These are phyloP conservation scores for Fusarium avenaceum DNA, from an alignment of 2,329 filamentous ascomycete species.

Conservation along the genomic window DNA sequence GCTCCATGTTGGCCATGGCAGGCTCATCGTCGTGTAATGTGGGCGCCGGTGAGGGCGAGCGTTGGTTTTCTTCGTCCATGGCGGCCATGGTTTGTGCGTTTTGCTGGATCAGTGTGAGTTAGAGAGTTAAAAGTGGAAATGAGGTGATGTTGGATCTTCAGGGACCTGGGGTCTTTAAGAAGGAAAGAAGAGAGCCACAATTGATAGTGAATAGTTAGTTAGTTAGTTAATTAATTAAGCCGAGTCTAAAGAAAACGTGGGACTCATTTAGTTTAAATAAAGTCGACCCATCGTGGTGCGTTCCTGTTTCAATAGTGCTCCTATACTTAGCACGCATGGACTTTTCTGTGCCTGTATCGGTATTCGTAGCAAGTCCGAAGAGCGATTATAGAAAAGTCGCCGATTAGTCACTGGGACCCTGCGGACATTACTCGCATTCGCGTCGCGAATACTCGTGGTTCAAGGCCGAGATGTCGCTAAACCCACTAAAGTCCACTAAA, in stretches of 20 bases:
- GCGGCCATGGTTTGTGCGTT: conserved; percentile 4
- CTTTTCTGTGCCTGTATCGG: neutral
- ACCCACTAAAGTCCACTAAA: neutral
- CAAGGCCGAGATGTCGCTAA: conserved; percentile 16
- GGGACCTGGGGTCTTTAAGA: conserved; percentile 1
- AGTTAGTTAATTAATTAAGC: neutral
- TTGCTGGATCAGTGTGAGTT: neutral
- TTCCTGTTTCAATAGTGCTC: neutral
- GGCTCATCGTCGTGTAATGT: conserved; percentile 34
- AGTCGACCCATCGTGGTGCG: conserved; percentile 15
- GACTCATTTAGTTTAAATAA: conserved; percentile 11
- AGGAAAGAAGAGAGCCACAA: neutral
- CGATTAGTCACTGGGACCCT: no score
- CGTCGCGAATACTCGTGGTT: no score
- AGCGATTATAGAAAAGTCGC: neutral
- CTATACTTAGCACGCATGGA: conserved; percentile 4
- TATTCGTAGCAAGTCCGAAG: conserved; percentile 2
- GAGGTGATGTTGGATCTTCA: neutral
- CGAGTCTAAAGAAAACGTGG: conserved; percentile 3
- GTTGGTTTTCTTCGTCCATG: conserved; percentile 25
- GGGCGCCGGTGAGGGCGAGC: conserved; percentile 30
- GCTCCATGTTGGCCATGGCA: conserved; percentile 1
- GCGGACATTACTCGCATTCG: no score
- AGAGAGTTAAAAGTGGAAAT: neutral
- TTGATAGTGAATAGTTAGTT: neutral